phyloP scores from a whole-genome alignment of 495 filamentous ascomycete species.

The Aspergillus panamensis region DNA sequence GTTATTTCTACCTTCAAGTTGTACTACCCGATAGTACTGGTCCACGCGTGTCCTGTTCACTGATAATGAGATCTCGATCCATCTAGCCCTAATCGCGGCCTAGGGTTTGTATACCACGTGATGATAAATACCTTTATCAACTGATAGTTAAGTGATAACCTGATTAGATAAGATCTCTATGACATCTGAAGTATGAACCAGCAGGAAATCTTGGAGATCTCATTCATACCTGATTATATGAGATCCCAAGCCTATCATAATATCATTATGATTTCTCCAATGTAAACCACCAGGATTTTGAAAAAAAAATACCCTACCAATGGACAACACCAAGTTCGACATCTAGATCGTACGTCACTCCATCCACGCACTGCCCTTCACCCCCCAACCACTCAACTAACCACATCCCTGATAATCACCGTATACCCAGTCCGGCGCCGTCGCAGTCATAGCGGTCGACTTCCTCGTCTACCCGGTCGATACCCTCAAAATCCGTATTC shows the following conservation, averaged over 20 bases:
- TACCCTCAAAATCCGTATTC: conserved; percentile 81
- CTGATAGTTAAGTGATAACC: conserved; percentile 15
- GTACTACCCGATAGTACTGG: too few species aligned
- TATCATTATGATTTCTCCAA: too few species aligned
- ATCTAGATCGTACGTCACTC: conserved; percentile 45
- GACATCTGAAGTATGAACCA: not conserved
- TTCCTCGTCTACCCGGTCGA: conserved; percentile 79
- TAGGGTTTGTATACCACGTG: conserved; percentile 16
- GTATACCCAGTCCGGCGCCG: conserved; percentile 65
- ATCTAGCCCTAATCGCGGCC: conserved; percentile 5
- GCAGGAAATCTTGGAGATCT: too few species aligned
- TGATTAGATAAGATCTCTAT: conserved; percentile 20
- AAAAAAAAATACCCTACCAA: too few species aligned
- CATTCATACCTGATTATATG: too few species aligned
- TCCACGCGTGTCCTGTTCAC: not conserved
- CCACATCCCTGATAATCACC: conserved; percentile 3
- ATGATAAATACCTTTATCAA: conserved; percentile 16
- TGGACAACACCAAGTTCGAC: conserved; percentile 50
- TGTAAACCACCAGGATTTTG: too few species aligned
- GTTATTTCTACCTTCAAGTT: not conserved
- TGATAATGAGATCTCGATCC: not conserved
- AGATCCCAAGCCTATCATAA: not conserved
- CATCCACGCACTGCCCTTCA: not conserved
- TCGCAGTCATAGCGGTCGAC: conserved; percentile 76
- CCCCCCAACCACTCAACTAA: conserved; percentile 5